phyloP scores from a whole-genome alignment of 1,284 basidiomycete genomes.

The Uromyces viciae-fabae region DNA sequence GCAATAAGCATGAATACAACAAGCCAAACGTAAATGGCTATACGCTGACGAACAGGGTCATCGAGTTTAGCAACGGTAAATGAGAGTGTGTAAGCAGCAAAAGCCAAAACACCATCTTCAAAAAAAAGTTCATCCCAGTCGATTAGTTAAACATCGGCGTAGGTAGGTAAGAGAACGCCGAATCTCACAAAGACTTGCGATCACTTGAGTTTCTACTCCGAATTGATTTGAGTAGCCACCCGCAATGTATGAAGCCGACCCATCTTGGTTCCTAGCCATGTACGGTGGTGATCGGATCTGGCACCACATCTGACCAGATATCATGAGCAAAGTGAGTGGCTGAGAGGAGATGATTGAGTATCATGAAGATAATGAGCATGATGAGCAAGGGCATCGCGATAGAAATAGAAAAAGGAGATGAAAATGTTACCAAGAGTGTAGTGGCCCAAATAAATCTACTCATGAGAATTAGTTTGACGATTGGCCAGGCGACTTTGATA shows the following conservation, averaged over 20 bases:
- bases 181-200: conserved; percentile 76
- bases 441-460: conserved; percentile 42
- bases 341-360: conserved; percentile 22
- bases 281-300: conserved; percentile 80
- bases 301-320: conserved; percentile 92
- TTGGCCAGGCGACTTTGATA: conserved; percentile 40
- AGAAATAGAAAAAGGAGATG: neutral
- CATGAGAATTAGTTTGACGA: conserved; percentile 7
- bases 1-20: conserved; percentile 77
- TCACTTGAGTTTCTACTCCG: conserved; percentile 85
- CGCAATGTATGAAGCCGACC: conserved; percentile 71
- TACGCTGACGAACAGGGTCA: conserved; percentile 71
- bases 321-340: conserved; percentile 71
- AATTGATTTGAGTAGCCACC: conserved; percentile 83
- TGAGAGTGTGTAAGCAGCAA: conserved; percentile 76
- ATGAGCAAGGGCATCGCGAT: neutral
- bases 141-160: neutral
- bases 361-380: neutral
- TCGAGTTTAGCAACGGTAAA: conserved; percentile 74
- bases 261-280: conserved; percentile 57
- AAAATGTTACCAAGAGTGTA: conserved; percentile 3
- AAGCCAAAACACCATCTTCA: conserved; percentile 75
- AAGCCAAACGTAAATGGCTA: conserved; percentile 85
- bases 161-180: neutral
- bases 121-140: neutral